Percentiles rank a stretch among this genome's conserved stretches.
Conservation (phyloP, 805 yeast genomes). For the Candida sakaeoensis region DNA sequence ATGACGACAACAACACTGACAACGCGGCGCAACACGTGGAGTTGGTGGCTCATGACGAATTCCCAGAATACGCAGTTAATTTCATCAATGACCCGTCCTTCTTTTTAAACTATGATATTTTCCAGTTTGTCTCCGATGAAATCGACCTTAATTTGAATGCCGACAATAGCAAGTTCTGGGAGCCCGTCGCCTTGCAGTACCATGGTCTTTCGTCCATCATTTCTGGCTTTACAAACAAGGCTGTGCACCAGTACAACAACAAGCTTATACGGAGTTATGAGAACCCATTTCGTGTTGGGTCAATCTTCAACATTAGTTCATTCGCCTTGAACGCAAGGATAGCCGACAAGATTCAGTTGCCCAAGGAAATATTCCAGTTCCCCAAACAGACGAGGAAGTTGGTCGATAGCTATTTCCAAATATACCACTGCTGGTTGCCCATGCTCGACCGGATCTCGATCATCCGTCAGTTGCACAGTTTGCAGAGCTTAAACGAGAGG, state of each 20-base stretch:
- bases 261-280: slow-evolving; percentile 8
- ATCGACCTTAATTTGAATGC: slow-evolving; percentile 9
- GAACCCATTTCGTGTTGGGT: slow-evolving; percentile 23
- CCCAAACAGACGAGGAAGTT: slow-evolving; percentile 13
- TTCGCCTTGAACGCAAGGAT: slow-evolving; percentile 11
- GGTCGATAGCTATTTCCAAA: slow-evolving; percentile 17
- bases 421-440: slow-evolving; percentile 21
- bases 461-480: slow-evolving; percentile 15
- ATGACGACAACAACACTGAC: neutral
- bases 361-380: slow-evolving; percentile 17
- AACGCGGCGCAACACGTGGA: neutral
- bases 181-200: slow-evolving; percentile 19
- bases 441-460: slow-evolving; percentile 18
- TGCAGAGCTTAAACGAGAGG: slow-evolving; percentile 3
- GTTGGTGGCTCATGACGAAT: neutral
- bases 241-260: slow-evolving; percentile 16
- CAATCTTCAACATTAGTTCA: slow-evolving; percentile 20
- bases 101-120: slow-evolving; percentile 16
- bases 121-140: slow-evolving; percentile 16
- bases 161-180: slow-evolving; percentile 10
- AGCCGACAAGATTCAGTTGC: slow-evolving; percentile 13
- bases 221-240: slow-evolving; percentile 17
- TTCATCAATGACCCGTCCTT: slow-evolving; percentile 14
- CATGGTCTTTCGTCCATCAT: slow-evolving; percentile 19
- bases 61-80: slow-evolving; percentile 6